phyloP scores from a whole-genome alignment of 1,284 basidiomycete genomes.

The Coniferiporia sulphurascens region DNA sequence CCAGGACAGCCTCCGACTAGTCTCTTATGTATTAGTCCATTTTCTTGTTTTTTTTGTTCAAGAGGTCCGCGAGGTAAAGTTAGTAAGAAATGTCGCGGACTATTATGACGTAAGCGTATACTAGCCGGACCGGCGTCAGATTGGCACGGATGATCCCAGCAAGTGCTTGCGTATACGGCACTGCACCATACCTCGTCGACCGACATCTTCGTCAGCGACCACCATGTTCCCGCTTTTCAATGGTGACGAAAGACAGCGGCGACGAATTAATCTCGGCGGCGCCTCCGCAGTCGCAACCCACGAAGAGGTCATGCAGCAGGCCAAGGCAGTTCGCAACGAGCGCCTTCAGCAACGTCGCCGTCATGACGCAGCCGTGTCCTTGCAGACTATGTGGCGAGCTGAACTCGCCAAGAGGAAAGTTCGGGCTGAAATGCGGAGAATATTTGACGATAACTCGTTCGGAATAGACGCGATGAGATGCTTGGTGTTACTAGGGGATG shows the following conservation, averaged over 20 bases:
- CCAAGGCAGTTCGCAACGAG: slow-evolving; percentile 51
- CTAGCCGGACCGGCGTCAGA: too few relatives aligned
- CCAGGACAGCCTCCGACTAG: not conserved
- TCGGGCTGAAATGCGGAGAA: slow-evolving; percentile 37
- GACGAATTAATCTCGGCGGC: slow-evolving; percentile 77
- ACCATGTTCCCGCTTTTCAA: slow-evolving; percentile 37
- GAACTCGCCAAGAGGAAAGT: slow-evolving; percentile 35
- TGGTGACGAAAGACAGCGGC: slow-evolving; percentile 41
- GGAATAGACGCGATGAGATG: slow-evolving; percentile 53
- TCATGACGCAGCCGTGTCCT: slow-evolving; percentile 49
- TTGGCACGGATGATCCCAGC: too few relatives aligned
- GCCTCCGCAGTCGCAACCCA: slow-evolving; percentile 46
- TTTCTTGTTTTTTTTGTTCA: not conserved
- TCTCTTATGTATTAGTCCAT: too few relatives aligned
- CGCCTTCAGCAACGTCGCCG: slow-evolving; percentile 50
- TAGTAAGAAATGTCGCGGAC: too few relatives aligned
- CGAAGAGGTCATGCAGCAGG: slow-evolving; percentile 54
- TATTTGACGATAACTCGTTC: slow-evolving; percentile 46
- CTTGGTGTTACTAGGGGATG: slow-evolving; percentile 53
- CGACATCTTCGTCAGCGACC: slow-evolving; percentile 6
- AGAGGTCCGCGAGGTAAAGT: too few relatives aligned
- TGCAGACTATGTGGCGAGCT: slow-evolving; percentile 72
- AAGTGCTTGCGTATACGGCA: not conserved
- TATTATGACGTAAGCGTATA: not conserved
- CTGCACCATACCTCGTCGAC: not conserved